A percentile compares a stretch with the other conserved stretches of the same genome.
These are phyloP conservation scores for Phytophthora syringae DNA, from an alignment of 352 stramenopile species.

Conservation along the genomic window DNA sequence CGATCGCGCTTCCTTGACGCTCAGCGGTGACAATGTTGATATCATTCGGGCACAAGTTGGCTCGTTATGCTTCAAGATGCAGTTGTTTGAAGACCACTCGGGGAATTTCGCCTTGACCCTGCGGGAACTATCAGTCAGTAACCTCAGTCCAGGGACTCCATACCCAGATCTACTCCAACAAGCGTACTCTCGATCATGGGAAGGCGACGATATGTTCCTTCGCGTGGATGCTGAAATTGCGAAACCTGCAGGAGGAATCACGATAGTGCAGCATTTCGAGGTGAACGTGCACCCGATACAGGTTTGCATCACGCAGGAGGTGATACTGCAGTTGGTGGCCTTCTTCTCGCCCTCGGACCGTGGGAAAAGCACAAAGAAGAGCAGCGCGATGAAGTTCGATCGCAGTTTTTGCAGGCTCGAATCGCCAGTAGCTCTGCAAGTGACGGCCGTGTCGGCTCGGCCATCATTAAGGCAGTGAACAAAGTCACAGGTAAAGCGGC, in stretches of 20 bases:
- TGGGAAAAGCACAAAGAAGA: slow-evolving; percentile 43
- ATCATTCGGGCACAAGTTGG: slow-evolving; percentile 60
- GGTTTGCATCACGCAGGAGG: slow-evolving; percentile 82
- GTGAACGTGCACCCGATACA: slow-evolving; percentile 88
- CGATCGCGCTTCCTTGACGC: slow-evolving; percentile 59
- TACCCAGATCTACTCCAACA: slow-evolving; percentile 75
- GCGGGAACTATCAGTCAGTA: slow-evolving; percentile 62
- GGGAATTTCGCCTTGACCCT: slow-evolving; percentile 67
- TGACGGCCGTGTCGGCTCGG: slow-evolving; percentile 53
- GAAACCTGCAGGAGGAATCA: slow-evolving; percentile 61
- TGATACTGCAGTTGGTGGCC: slow-evolving; percentile 70
- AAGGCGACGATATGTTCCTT: slow-evolving; percentile 73
- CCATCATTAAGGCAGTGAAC: slow-evolving; percentile 63
- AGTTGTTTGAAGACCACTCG: slow-evolving; percentile 77
- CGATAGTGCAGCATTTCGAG: slow-evolving; percentile 84
- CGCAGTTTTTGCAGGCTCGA: slow-evolving; percentile 61
- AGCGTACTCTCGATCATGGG: slow-evolving; percentile 51
- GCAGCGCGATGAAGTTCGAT: slow-evolving; percentile 65
- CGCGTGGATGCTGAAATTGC: slow-evolving; percentile 77
- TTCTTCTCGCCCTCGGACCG: slow-evolving; percentile 57
- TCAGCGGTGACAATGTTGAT: slow-evolving; percentile 65
- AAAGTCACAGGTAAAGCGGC: slow-evolving; percentile 72
- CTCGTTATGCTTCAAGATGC: slow-evolving; percentile 62
- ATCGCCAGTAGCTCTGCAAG: slow-evolving; percentile 19
- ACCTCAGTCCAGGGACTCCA: slow-evolving; percentile 70